Evolutionary conservation across 2,329 filamentous ascomycete genomes (phyloP).

Genomic region (Chaetomiaceae sp.): DNA sequence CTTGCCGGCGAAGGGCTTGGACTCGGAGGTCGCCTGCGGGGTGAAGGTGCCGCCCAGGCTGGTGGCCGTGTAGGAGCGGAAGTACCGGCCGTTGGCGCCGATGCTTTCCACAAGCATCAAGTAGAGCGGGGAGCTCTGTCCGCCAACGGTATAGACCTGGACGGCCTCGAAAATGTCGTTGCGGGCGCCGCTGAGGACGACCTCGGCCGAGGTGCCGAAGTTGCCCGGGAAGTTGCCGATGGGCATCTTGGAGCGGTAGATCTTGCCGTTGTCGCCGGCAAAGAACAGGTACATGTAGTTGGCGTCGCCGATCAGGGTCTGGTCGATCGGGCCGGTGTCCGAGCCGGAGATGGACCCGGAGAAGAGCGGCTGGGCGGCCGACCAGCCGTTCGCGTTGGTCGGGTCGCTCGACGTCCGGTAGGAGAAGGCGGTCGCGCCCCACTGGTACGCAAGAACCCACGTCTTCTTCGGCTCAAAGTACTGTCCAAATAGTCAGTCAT

Average conservation of each 20-base stretch:
- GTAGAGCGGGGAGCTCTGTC: conserved; percentile 52
- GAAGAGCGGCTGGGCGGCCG: conserved; percentile 50
- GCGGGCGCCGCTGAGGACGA: conserved; percentile 48
- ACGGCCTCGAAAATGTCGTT: conserved; percentile 63
- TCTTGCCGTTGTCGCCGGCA: conserved; percentile 60
- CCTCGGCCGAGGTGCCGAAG: conserved; percentile 52
- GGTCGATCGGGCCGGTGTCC: conserved; percentile 55
- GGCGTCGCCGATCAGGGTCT: conserved; percentile 58
- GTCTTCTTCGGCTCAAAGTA: conserved; percentile 56
- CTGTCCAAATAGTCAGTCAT: no score
- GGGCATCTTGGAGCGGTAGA: conserved; percentile 61
- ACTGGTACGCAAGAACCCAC: conserved; percentile 65
- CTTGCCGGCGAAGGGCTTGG: conserved; percentile 61
- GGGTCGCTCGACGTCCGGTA: conserved; percentile 58
- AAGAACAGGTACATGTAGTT: conserved; percentile 65
- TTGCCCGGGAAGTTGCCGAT: conserved; percentile 57
- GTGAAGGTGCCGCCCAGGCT: conserved; percentile 56
- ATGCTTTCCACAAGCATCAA: conserved; percentile 65
- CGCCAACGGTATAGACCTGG: conserved; percentile 58
- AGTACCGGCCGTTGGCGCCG: conserved; percentile 55
- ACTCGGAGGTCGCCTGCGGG: conserved; percentile 50
- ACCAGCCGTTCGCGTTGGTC: conserved; percentile 55
- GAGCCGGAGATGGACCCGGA: conserved; percentile 48
- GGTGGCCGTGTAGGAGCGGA: conserved; percentile 61
- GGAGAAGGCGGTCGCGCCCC: conserved; percentile 55